Evolutionary conservation across 2,329 filamentous ascomycete genomes (phyloP).

Genomic region (Calonectria hawksworthii): DNA sequence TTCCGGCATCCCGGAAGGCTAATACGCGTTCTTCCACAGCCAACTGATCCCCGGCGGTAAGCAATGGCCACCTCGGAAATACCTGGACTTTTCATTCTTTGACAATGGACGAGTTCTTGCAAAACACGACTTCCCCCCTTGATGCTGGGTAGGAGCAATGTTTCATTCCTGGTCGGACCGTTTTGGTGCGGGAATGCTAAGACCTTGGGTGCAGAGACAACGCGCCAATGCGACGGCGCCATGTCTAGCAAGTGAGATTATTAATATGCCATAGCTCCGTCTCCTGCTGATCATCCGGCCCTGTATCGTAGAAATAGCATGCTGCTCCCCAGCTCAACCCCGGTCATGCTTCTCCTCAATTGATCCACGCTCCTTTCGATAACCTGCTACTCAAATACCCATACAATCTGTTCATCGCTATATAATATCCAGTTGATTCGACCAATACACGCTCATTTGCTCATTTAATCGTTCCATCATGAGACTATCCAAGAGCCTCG

Average conservation of each 20-base stretch:
- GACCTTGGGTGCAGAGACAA: not conserved
- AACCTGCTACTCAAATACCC: not conserved
- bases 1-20: not conserved
- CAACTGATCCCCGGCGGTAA: not conserved
- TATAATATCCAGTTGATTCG: not conserved
- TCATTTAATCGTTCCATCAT: not conserved
- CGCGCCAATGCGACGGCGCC: not conserved
- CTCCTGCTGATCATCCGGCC: not conserved
- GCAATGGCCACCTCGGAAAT: not conserved
- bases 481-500: constrained; percentile 17
- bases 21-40: not conserved
- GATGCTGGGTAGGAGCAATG: not conserved
- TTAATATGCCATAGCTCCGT: not conserved
- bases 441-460: not conserved
- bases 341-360: not conserved
- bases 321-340: not conserved
- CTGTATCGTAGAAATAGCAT: not conserved
- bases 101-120: too few relatives aligned
- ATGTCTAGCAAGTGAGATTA: constrained; percentile 8
- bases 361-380: not conserved
- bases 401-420: not conserved
- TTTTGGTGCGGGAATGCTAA: constrained; percentile 9
- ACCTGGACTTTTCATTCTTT: not conserved
- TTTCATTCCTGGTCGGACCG: not conserved
- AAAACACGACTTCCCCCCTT: not conserved